Evolutionary conservation across 2,329 filamentous ascomycete species (phyloP).

Genomic region (Neonectria hederae): DNA sequence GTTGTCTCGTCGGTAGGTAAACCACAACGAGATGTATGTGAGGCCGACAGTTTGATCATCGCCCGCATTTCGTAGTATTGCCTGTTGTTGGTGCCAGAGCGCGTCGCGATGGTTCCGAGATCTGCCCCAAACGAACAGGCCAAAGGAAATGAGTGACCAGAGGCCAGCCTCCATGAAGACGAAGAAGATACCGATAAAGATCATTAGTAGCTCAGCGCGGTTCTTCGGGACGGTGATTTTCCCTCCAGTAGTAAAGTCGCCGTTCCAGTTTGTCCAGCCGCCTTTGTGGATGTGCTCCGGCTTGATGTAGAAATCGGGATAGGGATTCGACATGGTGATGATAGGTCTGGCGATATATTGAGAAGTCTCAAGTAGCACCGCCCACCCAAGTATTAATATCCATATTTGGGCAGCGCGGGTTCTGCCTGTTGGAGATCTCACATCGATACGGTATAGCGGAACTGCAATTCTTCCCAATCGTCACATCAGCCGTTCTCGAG

Average conservation of each 20-base stretch:
- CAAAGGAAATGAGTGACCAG: conserved; percentile 12
- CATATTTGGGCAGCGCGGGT: not conserved
- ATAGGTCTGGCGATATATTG: not conserved
- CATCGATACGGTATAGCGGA: not conserved
- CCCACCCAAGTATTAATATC: not conserved
- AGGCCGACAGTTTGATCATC: conserved; percentile 5
- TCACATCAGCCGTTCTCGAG: not conserved
- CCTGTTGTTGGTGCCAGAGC: conserved; percentile 11
- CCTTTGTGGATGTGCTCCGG: conserved; percentile 6
- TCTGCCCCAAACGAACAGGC: not conserved
- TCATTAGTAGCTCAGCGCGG: conserved; percentile 1
- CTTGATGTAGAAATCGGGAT: conserved; percentile 2
- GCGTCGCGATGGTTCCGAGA: conserved; percentile 2
- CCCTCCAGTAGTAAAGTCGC: conserved; percentile 1
- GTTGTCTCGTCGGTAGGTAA: not conserved
- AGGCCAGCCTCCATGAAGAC: conserved; percentile 8
- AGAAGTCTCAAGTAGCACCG: not conserved
- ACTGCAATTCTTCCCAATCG: not conserved
- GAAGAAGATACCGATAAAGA: conserved; percentile 10
- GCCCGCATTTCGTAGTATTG: not conserved
- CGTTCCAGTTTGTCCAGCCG: conserved; percentile 14
- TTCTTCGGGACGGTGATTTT: conserved; percentile 1
- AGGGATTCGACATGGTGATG: conserved; percentile 6
- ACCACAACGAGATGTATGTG: conserved; percentile 4
- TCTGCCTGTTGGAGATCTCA: not conserved